Base-by-base conservation (phyloP, 2,329 filamentous ascomycete species). In the Talaromyces verruculosus region DNA sequence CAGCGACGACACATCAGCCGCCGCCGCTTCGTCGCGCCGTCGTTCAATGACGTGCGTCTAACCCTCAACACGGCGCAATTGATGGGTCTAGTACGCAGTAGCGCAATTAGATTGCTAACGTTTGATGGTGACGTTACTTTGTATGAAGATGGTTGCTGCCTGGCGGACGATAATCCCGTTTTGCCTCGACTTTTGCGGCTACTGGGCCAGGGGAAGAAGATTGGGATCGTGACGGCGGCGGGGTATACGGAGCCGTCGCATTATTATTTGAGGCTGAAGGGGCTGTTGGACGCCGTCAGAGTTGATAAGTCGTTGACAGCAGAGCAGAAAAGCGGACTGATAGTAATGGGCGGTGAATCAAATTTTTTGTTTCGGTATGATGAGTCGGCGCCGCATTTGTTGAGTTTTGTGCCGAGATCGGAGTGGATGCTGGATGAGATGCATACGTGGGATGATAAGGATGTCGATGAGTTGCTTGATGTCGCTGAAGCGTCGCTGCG, bases 81-180 rank as follows among this genome's bases (percentile, higher is more conserved):
- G 67, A 93, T 97, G 89, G 92, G 92, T 45, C 87, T 98, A n/a
- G 90, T 92, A 17, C 87, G 87, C 28, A 82, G 83, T 53, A 89
- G 90, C 25, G 85, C 87, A 4, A 84, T 97, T 8, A 88, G 95
- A 71, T 37, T 99, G 3, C 89, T 96, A 63, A 99, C 95, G 0
- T 99, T 99, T 76, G 95, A 99, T 78, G 95, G 95, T 78, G 95
- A 99, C 79, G 93, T 99, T 61, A 99, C 95, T 0, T 84, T 99
- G 25, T 99, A 99, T 77, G 91, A 93, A 65, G 91, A 99, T 74
- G 95, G 95, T 13, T 85, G 92, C 72, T 91, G 88, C 69, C 83
- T 99, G 8, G 88, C 89, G 64, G 83, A 88, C 0, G 84, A 87
- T 17, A 96, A 91, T 75, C 91, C 92, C 0, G 88, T 96, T 17